Conservation (phyloP, 305 asterid species). For the Stenogyne calaminthoides region DNA sequence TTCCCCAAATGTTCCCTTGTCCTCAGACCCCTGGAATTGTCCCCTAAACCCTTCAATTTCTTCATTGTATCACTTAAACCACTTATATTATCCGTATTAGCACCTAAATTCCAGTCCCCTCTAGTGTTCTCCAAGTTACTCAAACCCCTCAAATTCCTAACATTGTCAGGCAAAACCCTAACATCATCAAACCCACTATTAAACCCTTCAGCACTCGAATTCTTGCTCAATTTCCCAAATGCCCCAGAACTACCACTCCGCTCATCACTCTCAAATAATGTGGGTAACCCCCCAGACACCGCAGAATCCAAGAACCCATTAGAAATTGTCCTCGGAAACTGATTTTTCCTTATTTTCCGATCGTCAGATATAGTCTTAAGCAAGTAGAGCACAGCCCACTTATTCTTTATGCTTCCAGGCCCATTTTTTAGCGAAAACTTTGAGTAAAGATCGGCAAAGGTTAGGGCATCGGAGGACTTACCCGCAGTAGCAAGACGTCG, state of each 20-base stretch:
- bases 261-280: slow-evolving; percentile 48
- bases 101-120: slow-evolving; percentile 30
- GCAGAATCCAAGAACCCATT: slow-evolving; percentile 63
- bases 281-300: slow-evolving; percentile 73
- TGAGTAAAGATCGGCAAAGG: slow-evolving; percentile 76
- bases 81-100: slow-evolving; percentile 25
- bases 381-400: slow-evolving; percentile 95
- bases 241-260: slow-evolving; percentile 34
- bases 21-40: slow-evolving; percentile 41
- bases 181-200: slow-evolving; percentile 40
- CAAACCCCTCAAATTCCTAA: slow-evolving; percentile 29
- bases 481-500: slow-evolving; percentile 88
- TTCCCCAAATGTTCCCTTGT: slow-evolving; percentile 52
- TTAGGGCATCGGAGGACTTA: slow-evolving; percentile 93
- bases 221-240: slow-evolving; percentile 39
- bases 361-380: slow-evolving; percentile 88
- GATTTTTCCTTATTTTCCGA: slow-evolving; percentile 49
- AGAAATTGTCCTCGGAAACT: slow-evolving; percentile 39
- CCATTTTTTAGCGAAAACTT: slow-evolving; percentile 71
- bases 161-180: slow-evolving; percentile 36
- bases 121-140: slow-evolving; percentile 29
- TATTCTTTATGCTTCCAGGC: slow-evolving; percentile 75
- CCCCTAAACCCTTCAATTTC: slow-evolving; percentile 37
- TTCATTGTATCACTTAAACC: slow-evolving; percentile 40
- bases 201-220: slow-evolving; percentile 36